Evolutionary conservation across 2,329 filamentous ascomycete species (phyloP), one percentile per base, ranked within the genome.

Genomic region (Davidsoniella neocaledoniae): DNA sequence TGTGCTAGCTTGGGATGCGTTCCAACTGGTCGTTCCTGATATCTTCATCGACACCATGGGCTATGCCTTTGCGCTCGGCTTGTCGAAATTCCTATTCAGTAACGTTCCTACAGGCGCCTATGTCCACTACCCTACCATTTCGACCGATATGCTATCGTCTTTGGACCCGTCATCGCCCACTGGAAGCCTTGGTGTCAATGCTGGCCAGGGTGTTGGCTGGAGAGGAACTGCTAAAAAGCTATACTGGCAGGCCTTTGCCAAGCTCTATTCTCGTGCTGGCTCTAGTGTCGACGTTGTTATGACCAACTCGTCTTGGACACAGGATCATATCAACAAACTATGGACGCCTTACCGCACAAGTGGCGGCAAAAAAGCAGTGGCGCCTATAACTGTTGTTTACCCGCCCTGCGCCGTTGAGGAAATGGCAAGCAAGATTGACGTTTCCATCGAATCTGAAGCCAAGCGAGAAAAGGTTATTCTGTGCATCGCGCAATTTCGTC

Each of bases 21-120:
- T 98, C 62, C 81, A 77, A n/a, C 76, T 95, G 2, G 72, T 96
- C 2, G 84, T 90, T 0, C 91, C 91, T 0, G 91, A 98, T 62
- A 75, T 96, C 48, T 94, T 96, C 62, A 73, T 98, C 58, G 91
- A 98, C 61, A 98, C 91, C 2, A 95, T 98, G 88, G 91, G 91
- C 54, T 98, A 95, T 60, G 87, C 90, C 23, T 98, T 96, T 61
- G 76, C 84, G 0, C 74, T 94, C 9, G 86, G 85, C 7, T 71
- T 95, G 2, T 83, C 74, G 63, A 91, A 87, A 61, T 74, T 83
- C 55, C 70, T 96, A 21, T 96, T 96, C 61, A 82, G 76, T 0
- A 64, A 68, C 36, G 75, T 95, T 1, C 85, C 90, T 0, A 95
- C 87, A 0, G 87, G 77, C 43, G 88, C 91, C 48, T 98, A 98